Evolutionary conservation across 2,329 filamentous ascomycete genomes (phyloP), one percentile per base, ranked within the genome.

Genomic region (Calonectria honghensis): DNA sequence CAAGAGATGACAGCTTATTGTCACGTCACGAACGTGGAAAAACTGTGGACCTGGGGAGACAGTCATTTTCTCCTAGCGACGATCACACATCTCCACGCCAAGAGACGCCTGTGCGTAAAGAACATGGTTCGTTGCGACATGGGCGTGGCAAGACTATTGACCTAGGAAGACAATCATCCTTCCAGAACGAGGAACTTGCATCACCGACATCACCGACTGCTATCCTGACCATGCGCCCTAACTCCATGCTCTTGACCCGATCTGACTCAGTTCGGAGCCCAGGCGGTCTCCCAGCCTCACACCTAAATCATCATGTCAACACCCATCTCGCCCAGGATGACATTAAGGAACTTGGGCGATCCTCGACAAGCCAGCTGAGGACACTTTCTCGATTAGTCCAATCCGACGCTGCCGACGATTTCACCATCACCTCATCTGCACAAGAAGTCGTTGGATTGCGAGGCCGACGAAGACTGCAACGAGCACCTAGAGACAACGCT

Each of bases 361-460:
- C 97, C 0, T 94, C 96, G 0, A 98, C 97, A 2, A 93, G 94
- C 73, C 95, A 99, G 84, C 90, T 99, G 29, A 93, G 96, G 54
- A 96, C 95, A 0, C 88, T 98, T 48, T 98, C 96, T 9, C 94
- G 93, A 80, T 91, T 98, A 77, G 95, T 95, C 1, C 91, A 96
- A 80, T 92, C 92, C 59, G 93, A 91, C 4, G 92, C 93, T 13
- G 91, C 92, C 1, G 94, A 96, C 41, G 95, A 97, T 52, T 96
- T 98, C 79, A 90, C 92, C 57, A 94, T 98, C 71, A 93, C 92
- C 64, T 92, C 93, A 0, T 90, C 94, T 1, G 93, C 93, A 20
- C 94, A 97, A 81, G 95, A 98, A 83, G 97, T 99, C 1, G 93
- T 94, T 27, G 97, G 97, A 48, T 87, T 99, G 52, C 93, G 95